Conservation (phyloP, 2,329 filamentous ascomycete genomes). For the Aspergillus sp. region DNA sequence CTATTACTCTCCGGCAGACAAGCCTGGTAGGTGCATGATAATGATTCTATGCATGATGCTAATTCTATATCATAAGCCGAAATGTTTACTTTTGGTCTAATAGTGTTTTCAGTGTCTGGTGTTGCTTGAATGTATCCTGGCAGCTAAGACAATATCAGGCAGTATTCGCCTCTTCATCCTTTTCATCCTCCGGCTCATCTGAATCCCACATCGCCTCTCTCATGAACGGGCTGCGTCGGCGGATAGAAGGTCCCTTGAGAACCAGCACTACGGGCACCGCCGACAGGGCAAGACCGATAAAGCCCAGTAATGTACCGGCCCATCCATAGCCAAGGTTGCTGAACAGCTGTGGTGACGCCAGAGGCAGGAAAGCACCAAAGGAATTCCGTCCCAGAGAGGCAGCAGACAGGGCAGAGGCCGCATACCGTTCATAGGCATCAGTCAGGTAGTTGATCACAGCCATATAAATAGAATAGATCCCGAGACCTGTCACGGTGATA, state of each 20-base stretch:
- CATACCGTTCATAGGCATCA: conserved; percentile 51
- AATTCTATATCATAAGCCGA: too few species aligned
- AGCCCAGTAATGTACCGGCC: conserved; percentile 46
- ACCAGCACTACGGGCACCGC: conserved; percentile 44
- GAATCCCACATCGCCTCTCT: conserved; percentile 26
- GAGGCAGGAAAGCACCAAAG: conserved; percentile 49
- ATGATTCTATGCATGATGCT: too few species aligned
- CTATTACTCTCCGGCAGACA: too few species aligned
- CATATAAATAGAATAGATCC: conserved; percentile 47
- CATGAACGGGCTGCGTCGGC: conserved; percentile 32
- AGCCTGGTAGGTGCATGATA: too few species aligned
- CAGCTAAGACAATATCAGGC: conserved; percentile 17
- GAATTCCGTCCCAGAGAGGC: conserved; percentile 47
- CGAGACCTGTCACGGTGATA: conserved; percentile 39
- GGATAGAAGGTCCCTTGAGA: conserved; percentile 42
- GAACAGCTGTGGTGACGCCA: conserved; percentile 44
- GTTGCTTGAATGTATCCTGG: too few species aligned
- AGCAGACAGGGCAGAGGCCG: conserved; percentile 48
- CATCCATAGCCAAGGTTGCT: conserved; percentile 43
- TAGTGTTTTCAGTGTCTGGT: too few species aligned
- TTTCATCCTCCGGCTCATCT: conserved; percentile 6
- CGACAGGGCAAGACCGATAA: conserved; percentile 41
- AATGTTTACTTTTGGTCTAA: too few species aligned
- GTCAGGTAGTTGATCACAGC: conserved; percentile 51
- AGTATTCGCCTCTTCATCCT: not conserved